These are phyloP conservation scores for Chamaecrista fasciculata DNA, from an alignment of 306 rosid genomes.

Conservation along the genomic window DNA sequence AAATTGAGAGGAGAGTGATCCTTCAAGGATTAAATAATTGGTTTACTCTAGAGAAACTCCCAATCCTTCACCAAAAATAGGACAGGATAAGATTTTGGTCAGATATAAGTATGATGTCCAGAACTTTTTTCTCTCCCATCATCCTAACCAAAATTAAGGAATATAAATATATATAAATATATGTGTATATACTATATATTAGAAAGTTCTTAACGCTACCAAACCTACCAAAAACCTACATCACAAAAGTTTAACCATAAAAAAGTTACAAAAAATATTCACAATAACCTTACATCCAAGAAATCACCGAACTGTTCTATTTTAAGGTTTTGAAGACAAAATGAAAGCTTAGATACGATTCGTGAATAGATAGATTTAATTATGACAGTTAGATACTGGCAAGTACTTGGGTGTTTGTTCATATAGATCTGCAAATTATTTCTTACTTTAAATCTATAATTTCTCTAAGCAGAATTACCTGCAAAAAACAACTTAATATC, in stretches of 20 bases:
- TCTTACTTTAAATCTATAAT: constrained; percentile 4
- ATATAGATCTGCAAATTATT: not conserved
- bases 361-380: not conserved
- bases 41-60: constrained; percentile 13
- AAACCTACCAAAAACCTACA: too few species aligned
- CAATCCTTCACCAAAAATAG: not conserved
- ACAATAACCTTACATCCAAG: constrained; percentile 3
- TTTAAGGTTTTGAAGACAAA: not conserved
- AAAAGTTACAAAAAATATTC: constrained; percentile 6
- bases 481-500: not conserved
- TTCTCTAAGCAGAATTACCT: not conserved
- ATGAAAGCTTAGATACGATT: not conserved
- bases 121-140: too few species aligned
- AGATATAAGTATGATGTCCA: not conserved
- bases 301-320: not conserved
- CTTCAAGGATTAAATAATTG: too few species aligned
- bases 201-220: not conserved
- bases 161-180: too few species aligned
- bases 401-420: not conserved
- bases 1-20: too few species aligned
- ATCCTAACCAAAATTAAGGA: too few species aligned
- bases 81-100: not conserved
- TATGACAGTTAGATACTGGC: not conserved
- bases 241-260: too few species aligned
- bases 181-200: too few species aligned